phyloP scores from a whole-genome alignment of 306 rosid genomes.

The Pyrus bretschneideri region DNA sequence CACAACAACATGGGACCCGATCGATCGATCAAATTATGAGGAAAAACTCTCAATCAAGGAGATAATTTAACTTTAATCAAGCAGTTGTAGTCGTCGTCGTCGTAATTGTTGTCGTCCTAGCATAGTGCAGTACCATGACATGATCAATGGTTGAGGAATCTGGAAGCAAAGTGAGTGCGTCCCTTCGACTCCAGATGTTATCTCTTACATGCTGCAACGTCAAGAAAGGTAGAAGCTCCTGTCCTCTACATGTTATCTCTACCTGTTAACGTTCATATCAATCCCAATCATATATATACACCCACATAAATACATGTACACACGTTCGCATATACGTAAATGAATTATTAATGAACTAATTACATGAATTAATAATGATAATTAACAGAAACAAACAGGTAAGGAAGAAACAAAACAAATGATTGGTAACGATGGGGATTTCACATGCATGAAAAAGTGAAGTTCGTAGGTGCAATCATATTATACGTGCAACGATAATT shows the following conservation, averaged over 20 bases:
- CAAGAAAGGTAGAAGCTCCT: constrained; percentile 62
- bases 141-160: constrained; percentile 69
- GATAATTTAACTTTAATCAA: not conserved
- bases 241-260: constrained; percentile 96
- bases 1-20: constrained; percentile 14
- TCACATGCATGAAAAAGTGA: not conserved
- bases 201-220: constrained; percentile 96
- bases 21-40: constrained; percentile 9
- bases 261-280: constrained; percentile 40
- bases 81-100: not conserved
- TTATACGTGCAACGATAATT: not conserved
- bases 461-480: not conserved
- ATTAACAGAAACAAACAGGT: not conserved
- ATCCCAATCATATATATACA: not conserved
- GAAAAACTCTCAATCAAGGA: not conserved
- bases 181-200: constrained; percentile 68
- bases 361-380: not conserved
- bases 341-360: not conserved
- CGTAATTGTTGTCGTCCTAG: constrained; percentile 26
- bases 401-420: not conserved
- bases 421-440: not conserved
- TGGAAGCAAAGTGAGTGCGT: constrained; percentile 56
- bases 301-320: not conserved
- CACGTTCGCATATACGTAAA: not conserved
- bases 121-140: constrained; percentile 80